Base-by-base conservation (phyloP, 352 stramenopile genomes). In the Pythium phragmiticola region DNA sequence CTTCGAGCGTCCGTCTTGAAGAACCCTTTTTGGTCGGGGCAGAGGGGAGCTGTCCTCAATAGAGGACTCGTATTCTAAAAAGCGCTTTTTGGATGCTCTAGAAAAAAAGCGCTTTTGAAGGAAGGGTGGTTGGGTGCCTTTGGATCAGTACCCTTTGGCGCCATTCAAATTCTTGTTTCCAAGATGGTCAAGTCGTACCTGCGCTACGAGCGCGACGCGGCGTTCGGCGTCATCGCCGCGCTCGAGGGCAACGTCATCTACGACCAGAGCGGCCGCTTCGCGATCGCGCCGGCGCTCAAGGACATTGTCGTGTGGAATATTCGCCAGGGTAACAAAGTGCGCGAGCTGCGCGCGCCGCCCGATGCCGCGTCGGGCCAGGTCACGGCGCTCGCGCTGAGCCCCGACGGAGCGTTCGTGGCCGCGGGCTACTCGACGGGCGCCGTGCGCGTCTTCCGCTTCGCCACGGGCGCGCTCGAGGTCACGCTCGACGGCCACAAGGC, bases 181-280 rank as follows among this genome's bases (percentile, higher is more conserved):
- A 54, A n/a, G 60, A 91, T 90, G 80, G 90, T 95, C 80, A 97
- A 98, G 84, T 97, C 87, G 58, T 98, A 98, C 68, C 76, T 98
- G 66, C 89, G 93, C 60, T 98, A 98, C 66, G 84, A 94, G 72
- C 88, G 90, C 65, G 73, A 87, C 61, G 78, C 77, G 64, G 90
- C 84, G 47, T 97, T 98, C 68, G 94, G 94, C 62, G 80, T 98
- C 16, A 95, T 98, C 55, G 71, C 88, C 23, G 89, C 90, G 34
- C 73, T 94, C 11, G 83, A 94, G 51, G 86, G 89, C 52, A 98
- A 97, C 63, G 83, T 94, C 19, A 72, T 96, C 28, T 96, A 88
- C 71, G 90, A 98, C 73, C 61, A 76, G 17, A 86, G 79, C n/a
- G 90, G 89, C 16, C 77, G 86, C 57, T 82, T 97, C 39, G 90